phyloP scores from a whole-genome alignment of 2,329 filamentous ascomycete species.

The Aureobasidium lini region DNA sequence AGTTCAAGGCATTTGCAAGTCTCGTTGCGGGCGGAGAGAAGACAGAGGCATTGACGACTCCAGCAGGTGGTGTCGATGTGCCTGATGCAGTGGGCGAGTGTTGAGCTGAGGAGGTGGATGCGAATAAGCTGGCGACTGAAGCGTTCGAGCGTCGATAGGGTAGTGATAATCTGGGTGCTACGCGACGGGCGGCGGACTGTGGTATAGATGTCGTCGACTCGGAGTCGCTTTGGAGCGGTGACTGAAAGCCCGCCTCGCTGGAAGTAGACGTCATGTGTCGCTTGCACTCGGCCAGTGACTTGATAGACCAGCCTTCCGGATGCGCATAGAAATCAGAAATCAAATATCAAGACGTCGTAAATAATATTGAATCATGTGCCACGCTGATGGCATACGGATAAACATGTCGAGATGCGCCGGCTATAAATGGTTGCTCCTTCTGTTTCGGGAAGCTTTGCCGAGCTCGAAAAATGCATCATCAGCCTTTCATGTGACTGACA shows the following conservation, averaged over 20 bases:
- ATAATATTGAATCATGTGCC: not conserved
- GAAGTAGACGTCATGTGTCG: slow-evolving; percentile 54
- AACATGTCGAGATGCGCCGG: not conserved
- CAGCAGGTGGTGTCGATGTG: slow-evolving; percentile 34
- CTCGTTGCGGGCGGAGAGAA: slow-evolving; percentile 36
- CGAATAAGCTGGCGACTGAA: slow-evolving; percentile 46
- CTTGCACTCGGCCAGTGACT: not conserved
- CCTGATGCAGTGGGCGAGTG: slow-evolving; percentile 34
- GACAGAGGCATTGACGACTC: slow-evolving; percentile 30
- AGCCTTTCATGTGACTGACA: slow-evolving; percentile 8
- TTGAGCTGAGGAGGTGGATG: slow-evolving; percentile 40
- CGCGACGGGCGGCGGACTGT: slow-evolving; percentile 52
- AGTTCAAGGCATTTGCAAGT: slow-evolving; percentile 33
- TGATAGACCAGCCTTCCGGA: not conserved
- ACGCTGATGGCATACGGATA: not conserved
- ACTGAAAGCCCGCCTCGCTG: slow-evolving; percentile 54
- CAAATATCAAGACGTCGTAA: too few species aligned
- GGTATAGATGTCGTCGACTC: slow-evolving; percentile 49
- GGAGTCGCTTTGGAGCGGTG: slow-evolving; percentile 62
- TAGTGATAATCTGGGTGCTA: slow-evolving; percentile 38
- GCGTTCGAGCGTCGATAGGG: slow-evolving; percentile 48
- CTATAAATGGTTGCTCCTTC: not conserved
- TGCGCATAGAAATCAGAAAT: not conserved
- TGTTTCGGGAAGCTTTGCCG: slow-evolving; percentile 11
- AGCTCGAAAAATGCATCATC: slow-evolving; percentile 8